Base-by-base conservation (phyloP, 768 basidiomycete species). In the Leccinum boreale region DNA sequence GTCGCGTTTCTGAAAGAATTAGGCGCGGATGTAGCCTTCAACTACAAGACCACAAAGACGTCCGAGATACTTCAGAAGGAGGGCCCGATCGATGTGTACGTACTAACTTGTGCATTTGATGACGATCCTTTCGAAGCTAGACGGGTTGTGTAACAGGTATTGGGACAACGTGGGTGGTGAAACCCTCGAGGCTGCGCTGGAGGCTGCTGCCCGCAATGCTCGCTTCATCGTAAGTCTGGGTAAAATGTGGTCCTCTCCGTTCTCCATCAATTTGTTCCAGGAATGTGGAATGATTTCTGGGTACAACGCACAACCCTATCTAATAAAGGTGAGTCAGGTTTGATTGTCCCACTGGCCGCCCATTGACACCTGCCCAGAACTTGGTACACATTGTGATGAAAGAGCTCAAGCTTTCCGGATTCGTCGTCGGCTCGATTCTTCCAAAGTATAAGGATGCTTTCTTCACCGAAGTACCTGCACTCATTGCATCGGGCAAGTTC, bases 21-120 rank as follows among this genome's bases (percentile, higher is more conserved):
- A 39, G 87, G 87, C 1, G 81, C 81, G 0, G 87, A 91, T 59
- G 78, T 85, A 14, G 84, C 78, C 2, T 89, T 89, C 76, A 89
- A 90, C 70, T 89, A 87, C 73, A 86, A 90, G 75, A 88, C 79
- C 0, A 74, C 75, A 2, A 73, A 76, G 46, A 83, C 81, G 0
- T 65, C 63, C 2, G 79, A 85, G 19, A 76, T 86, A 5, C 74
- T 91, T 26, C 61, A 69, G 57, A 76, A 78, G 56, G 78, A 89
- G 63, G 86, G 86, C 7, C 81, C 80, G 0, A 77, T 86, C 52
- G 74, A 85, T 62, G 71, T 85, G 73, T 83, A 70, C 58, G 60
- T 61, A 17, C 15, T n/a, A 9, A 17, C 21, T 24, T 31, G 2
- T 7, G 17, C 39, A n/a, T 47, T 29, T 44, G 21, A 14, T 9